Conservation (phyloP, 2,329 filamentous ascomycete species). For the Simplicillium aogashimaense region DNA sequence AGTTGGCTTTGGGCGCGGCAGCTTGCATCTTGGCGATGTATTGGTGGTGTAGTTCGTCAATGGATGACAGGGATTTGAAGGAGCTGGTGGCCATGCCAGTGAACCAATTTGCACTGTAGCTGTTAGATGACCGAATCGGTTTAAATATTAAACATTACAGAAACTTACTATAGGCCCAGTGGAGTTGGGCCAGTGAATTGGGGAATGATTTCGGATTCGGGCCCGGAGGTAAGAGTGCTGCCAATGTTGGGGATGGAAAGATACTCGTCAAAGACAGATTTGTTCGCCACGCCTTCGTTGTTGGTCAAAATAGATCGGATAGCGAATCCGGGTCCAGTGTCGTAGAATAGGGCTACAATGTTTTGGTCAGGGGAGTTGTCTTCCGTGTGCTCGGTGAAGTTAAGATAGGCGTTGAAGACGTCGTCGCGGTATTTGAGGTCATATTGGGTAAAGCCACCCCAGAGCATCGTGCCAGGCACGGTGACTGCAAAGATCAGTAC, state of each 20-base stretch:
- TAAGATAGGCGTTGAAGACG: conserved; percentile 16
- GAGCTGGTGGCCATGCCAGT: conserved; percentile 17
- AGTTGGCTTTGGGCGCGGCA: conserved; percentile 13
- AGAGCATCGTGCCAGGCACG: conserved; percentile 14
- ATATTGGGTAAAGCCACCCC: conserved; percentile 17
- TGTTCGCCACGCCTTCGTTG: conserved; percentile 12
- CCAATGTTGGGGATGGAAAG: conserved; percentile 11
- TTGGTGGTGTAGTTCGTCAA: conserved; percentile 17
- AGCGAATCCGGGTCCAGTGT: conserved; percentile 6
- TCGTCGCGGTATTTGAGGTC: conserved; percentile 11
- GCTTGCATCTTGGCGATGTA: conserved; percentile 16
- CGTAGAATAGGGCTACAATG: conserved; percentile 15
- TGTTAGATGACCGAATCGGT: too few relatives aligned
- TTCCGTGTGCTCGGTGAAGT: conserved; percentile 17
- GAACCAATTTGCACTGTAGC: conserved; percentile 18
- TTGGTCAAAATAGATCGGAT: conserved; percentile 16
- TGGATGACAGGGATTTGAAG: conserved; percentile 18
- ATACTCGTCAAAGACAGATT: conserved; percentile 15
- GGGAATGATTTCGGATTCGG: conserved; percentile 17
- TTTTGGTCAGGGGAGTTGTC: conserved; percentile 16
- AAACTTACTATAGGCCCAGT: conserved; percentile 15
- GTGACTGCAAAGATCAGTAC: conserved; percentile 4
- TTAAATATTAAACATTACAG: not conserved
- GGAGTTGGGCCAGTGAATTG: conserved; percentile 21
- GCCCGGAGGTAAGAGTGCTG: conserved; percentile 12